Percentiles rank a stretch among this genome's conserved stretches.
Conservation (phyloP, 306 rosid genomes). For the Amphicarpaea edgeworthii region DNA sequence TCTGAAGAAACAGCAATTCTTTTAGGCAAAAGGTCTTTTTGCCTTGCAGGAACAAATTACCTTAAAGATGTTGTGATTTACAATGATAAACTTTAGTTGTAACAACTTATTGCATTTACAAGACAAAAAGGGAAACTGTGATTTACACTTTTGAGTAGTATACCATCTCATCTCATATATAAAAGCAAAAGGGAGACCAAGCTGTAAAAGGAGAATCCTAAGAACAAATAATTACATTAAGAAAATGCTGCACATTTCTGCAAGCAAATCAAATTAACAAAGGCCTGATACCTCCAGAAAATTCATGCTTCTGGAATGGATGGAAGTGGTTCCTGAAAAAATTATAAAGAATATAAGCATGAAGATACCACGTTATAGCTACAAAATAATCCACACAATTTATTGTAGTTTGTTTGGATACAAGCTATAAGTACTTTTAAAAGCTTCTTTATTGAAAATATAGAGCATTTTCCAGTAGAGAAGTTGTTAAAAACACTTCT, state of each 20-base stretch:
- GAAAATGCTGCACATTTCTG: conserved; percentile 15
- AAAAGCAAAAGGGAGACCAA: conserved; percentile 39
- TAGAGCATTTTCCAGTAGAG: no score
- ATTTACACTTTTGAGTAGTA: conserved; percentile 54
- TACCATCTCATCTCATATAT: conserved; percentile 36
- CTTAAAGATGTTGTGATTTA: conserved; percentile 46
- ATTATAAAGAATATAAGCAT: conserved; percentile 42
- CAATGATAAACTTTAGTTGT: conserved; percentile 41
- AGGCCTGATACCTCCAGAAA: not conserved
- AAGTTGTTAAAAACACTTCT: no score
- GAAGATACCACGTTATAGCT: conserved; percentile 8
- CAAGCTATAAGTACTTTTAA: no score
- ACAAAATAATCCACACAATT: conserved; percentile 37
- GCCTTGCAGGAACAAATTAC: conserved; percentile 33
- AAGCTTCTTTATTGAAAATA: no score
- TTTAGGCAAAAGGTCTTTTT: conserved; percentile 13
- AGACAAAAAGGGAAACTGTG: conserved; percentile 26
- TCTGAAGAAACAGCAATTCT: conserved; percentile 13
- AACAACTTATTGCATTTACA: conserved; percentile 46
- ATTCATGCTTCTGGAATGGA: conserved; percentile 83
- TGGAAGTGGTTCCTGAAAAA: conserved; percentile 64
- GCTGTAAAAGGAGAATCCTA: conserved; percentile 22
- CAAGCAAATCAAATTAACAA: not conserved
- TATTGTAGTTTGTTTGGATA: no score
- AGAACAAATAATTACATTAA: conserved; percentile 31